Percentiles rank a stretch among this genome's conserved stretches.
Evolutionary conservation across 1,284 basidiomycete genomes (phyloP).

Genomic region (Stygiomarasmius scandens): DNA sequence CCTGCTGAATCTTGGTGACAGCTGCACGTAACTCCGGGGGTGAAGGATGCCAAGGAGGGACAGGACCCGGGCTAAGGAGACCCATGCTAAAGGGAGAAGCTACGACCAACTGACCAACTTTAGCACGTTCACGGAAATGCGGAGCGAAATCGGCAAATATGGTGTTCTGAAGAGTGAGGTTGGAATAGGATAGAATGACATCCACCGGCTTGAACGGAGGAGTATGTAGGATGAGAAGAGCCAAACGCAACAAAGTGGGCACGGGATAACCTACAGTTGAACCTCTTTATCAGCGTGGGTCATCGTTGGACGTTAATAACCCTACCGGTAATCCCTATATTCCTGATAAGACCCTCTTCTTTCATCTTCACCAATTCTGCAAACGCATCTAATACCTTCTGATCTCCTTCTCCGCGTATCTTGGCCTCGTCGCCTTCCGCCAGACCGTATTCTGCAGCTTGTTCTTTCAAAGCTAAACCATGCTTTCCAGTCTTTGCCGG

Average conservation of each 20-base stretch:
- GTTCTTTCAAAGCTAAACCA: conserved; percentile 51
- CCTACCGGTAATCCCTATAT: conserved; percentile 86
- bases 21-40: conserved; percentile 52
- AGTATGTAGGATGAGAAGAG: conserved; percentile 71
- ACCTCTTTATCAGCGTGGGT: neutral
- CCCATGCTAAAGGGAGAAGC: conserved; percentile 96
- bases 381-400: conserved; percentile 75
- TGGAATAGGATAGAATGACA: conserved; percentile 84
- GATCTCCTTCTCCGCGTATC: conserved; percentile 79
- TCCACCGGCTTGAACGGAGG: conserved; percentile 74
- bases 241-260: conserved; percentile 85
- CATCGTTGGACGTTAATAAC: neutral
- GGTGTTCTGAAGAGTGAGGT: conserved; percentile 82
- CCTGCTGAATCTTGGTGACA: conserved; percentile 35
- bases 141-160: conserved; percentile 65
- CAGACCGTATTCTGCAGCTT: conserved; percentile 65
- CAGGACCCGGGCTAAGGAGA: conserved; percentile 68
- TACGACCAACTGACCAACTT: conserved; percentile 72
- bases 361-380: conserved; percentile 76
- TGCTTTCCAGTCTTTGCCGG: conserved; percentile 59
- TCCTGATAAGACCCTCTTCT: conserved; percentile 74
- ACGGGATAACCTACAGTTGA: conserved; percentile 77
- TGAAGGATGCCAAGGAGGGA: conserved; percentile 88
- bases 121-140: conserved; percentile 64
- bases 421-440: conserved; percentile 57